A percentile compares a stretch with the other conserved stretches of the same genome.
These are phyloP conservation scores for Erodium chrysanthum DNA, from an alignment of 441 rosid genomes.

Conservation along the genomic window DNA sequence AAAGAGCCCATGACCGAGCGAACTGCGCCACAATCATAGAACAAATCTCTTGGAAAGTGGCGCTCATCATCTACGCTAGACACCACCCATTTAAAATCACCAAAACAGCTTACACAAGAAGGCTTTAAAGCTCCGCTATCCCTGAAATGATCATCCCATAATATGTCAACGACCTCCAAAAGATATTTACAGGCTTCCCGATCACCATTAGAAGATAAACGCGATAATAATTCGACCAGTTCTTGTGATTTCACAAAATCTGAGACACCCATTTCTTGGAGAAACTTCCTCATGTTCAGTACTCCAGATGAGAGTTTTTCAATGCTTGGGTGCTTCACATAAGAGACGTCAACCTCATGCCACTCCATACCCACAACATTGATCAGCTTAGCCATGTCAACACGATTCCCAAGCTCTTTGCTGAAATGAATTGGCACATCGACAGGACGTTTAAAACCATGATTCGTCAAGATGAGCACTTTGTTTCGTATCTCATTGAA, in stretches of 20 bases:
- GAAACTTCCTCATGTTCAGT: conserved; percentile 76
- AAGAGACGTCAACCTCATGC: conserved; percentile 64
- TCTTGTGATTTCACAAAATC: conserved; percentile 83
- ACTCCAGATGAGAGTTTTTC: conserved; percentile 36
- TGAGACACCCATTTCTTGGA: conserved; percentile 65
- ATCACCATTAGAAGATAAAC: conserved; percentile 35
- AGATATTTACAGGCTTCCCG: conserved; percentile 54
- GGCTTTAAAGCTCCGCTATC: conserved; percentile 55
- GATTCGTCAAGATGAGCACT: conserved; percentile 63
- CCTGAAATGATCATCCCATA: conserved; percentile 64
- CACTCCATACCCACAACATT: conserved; percentile 43
- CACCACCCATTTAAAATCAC: conserved; percentile 60
- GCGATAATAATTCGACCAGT: conserved; percentile 44
- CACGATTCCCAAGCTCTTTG: conserved; percentile 59
- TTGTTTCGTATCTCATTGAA: conserved; percentile 49
- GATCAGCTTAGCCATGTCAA: conserved; percentile 47
- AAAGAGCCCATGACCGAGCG: conserved; percentile 60
- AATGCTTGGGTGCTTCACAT: conserved; percentile 69
- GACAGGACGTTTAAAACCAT: conserved; percentile 48
- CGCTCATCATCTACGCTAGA: conserved; percentile 64
- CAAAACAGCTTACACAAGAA: conserved; percentile 53
- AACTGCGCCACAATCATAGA: conserved; percentile 71
- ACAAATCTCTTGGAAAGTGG: conserved; percentile 63
- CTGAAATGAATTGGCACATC: conserved; percentile 72
- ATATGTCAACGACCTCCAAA: conserved; percentile 55